A percentile compares a stretch with the other conserved stretches of the same genome.
phyloP scores from a whole-genome alignment of 2,329 filamentous ascomycete genomes.

The Aspergillus sergii region DNA sequence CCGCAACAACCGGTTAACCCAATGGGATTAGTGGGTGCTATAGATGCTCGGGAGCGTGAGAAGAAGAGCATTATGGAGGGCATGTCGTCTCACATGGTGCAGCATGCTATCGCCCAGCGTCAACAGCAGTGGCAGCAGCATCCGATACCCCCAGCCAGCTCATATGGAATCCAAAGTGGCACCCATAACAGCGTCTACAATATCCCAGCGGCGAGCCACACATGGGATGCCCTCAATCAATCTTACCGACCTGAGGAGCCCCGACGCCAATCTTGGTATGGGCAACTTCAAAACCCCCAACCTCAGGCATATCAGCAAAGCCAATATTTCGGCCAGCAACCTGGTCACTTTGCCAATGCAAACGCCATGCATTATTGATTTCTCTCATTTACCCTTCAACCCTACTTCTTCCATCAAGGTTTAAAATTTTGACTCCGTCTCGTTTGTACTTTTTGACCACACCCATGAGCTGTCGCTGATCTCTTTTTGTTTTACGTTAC shows the following conservation, averaged over 20 bases:
- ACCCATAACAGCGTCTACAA: constrained; percentile 34
- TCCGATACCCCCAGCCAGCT: constrained; percentile 31
- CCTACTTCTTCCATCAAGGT: background rate
- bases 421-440: constrained; percentile 3
- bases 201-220: constrained; percentile 38
- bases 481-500: background rate
- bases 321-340: constrained; percentile 31
- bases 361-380: constrained; percentile 27
- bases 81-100: constrained; percentile 69
- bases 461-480: background rate
- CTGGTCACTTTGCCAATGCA: constrained; percentile 27
- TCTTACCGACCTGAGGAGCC: constrained; percentile 33
- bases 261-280: constrained; percentile 38
- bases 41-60: constrained; percentile 78
- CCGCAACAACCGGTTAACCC: constrained; percentile 53
- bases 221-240: constrained; percentile 41
- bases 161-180: constrained; percentile 18
- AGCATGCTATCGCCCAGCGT: constrained; percentile 71
- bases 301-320: constrained; percentile 30
- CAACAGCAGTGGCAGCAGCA: constrained; percentile 57
- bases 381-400: constrained; percentile 5
- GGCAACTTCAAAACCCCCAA: constrained; percentile 30
- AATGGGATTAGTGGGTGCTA: constrained; percentile 72
- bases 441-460: constrained; percentile 1
- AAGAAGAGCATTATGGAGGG: constrained; percentile 71